Evolutionary conservation across 192 early-diverging fungal species (phyloP).

Genomic region (Backusella tarrabulga): DNA sequence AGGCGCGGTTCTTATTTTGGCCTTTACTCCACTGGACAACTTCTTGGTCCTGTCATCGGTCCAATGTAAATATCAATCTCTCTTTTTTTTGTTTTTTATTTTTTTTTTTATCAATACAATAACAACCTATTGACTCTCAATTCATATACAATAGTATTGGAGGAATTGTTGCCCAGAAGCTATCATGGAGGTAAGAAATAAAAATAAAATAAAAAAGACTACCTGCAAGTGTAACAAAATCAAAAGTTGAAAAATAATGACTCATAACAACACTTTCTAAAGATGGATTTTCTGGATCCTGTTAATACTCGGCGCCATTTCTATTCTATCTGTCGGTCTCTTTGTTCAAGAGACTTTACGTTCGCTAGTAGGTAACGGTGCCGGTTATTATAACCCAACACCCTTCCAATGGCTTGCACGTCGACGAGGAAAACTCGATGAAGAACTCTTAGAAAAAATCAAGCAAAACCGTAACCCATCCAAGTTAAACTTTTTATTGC

Average conservation of each 20-base stretch:
- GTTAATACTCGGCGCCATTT: slow-evolving; percentile 24
- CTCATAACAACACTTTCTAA: background rate
- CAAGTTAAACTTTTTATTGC: background rate
- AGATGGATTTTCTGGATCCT: slow-evolving; percentile 46
- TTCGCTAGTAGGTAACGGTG: slow-evolving; percentile 23
- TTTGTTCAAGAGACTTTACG: slow-evolving; percentile 30
- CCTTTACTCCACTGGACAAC: background rate
- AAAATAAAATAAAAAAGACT: background rate
- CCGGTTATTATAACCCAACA: slow-evolving; percentile 28
- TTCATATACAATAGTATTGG: background rate
- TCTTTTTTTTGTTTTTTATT: background rate
- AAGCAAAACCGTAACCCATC: background rate
- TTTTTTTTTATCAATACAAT: background rate
- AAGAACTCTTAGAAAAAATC: background rate
- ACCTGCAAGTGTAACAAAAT: too few species aligned
- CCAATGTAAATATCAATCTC: slow-evolving; percentile 32
- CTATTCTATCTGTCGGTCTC: slow-evolving; percentile 5
- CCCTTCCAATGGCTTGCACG: slow-evolving; percentile 18
- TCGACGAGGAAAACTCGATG: background rate
- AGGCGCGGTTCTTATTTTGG: background rate
- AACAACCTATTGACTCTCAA: background rate
- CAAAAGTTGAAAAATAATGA: background rate
- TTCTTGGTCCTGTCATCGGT: slow-evolving; percentile 22
- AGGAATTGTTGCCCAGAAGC: background rate
- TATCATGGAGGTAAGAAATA: background rate